Evolutionary conservation across 441 rosid genomes (phyloP).

Genomic region (Capsella rubella): DNA sequence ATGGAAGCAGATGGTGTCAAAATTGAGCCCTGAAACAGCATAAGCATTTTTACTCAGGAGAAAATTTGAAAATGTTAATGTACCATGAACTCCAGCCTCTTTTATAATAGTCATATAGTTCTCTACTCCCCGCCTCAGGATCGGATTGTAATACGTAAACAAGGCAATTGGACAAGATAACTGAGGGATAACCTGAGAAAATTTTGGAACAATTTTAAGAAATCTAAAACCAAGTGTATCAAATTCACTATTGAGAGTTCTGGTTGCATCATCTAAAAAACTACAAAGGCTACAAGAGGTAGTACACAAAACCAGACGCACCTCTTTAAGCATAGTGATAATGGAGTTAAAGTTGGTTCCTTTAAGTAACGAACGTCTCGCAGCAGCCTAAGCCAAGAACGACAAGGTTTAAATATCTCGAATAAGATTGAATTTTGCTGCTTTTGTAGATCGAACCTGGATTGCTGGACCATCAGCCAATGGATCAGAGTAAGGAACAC

Average conservation of each 20-base stretch:
- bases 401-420: background rate
- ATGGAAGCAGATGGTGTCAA: background rate
- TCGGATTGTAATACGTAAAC: slow-evolving; percentile 90
- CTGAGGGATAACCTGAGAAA: slow-evolving; percentile 73
- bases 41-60: background rate
- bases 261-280: background rate
- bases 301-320: slow-evolving; percentile 36
- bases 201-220: slow-evolving; percentile 1
- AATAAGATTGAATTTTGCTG: background rate
- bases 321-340: slow-evolving; percentile 85
- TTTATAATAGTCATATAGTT: slow-evolving; percentile 72
- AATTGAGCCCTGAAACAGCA: slow-evolving; percentile 28
- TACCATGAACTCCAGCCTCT: slow-evolving; percentile 85
- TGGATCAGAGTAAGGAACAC: slow-evolving; percentile 96
- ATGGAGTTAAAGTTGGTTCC: slow-evolving; percentile 85
- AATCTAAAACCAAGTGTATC: slow-evolving; percentile 1
- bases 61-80: slow-evolving; percentile 9
- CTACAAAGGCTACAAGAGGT: slow-evolving; percentile 4
- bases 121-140: slow-evolving; percentile 77
- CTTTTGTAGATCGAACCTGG: slow-evolving; percentile 58
- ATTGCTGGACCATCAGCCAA: slow-evolving; percentile 97
- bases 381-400: slow-evolving; percentile 75
- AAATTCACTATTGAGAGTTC: background rate
- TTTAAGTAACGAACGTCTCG: slow-evolving; percentile 84
- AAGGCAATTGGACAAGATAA: slow-evolving; percentile 83